Conservation (phyloP, 805 yeast species). For the Candida anglica region DNA sequence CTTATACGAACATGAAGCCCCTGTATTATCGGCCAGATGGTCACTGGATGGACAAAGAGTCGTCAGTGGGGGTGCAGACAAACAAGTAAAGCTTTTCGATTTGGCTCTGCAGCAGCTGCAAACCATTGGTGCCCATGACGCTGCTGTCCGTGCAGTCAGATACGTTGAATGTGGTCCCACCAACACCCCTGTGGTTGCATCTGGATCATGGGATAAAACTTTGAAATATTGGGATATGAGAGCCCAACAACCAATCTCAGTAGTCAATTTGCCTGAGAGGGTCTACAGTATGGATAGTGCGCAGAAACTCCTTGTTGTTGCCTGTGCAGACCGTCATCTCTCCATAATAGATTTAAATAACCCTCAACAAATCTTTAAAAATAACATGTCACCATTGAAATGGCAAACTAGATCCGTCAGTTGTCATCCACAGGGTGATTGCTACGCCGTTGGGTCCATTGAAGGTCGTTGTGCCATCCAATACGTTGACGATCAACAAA, state of each 20-base stretch:
- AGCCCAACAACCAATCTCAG: conserved; percentile 74
- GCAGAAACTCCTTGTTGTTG: conserved; percentile 83
- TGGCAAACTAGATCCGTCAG: conserved; percentile 81
- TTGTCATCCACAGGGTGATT: conserved; percentile 89
- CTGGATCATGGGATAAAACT: conserved; percentile 97
- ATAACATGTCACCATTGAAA: conserved; percentile 71
- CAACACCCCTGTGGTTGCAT: conserved; percentile 76
- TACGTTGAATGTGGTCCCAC: conserved; percentile 83
- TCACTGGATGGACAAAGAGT: conserved; percentile 83
- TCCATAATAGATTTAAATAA: conserved; percentile 72
- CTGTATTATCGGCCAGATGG: conserved; percentile 82
- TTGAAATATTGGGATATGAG: conserved; percentile 93
- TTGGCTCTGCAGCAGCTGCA: conserved; percentile 75
- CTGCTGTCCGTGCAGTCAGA: conserved; percentile 70
- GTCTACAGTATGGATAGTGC: conserved; percentile 86
- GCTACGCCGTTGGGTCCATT: conserved; percentile 87
- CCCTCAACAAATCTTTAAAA: conserved; percentile 80
- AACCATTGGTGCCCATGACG: conserved; percentile 84
- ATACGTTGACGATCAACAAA: conserved; percentile 79
- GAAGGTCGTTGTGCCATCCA: conserved; percentile 97
- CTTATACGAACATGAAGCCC: conserved; percentile 82
- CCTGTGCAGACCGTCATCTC: conserved; percentile 86
- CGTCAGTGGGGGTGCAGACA: conserved; percentile 78
- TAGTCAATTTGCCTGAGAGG: conserved; percentile 81
- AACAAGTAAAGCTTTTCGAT: conserved; percentile 80